These are phyloP conservation scores for Aspergillus thermomutatus DNA, from an alignment of 2,329 filamentous ascomycete genomes.

Conservation along the genomic window DNA sequence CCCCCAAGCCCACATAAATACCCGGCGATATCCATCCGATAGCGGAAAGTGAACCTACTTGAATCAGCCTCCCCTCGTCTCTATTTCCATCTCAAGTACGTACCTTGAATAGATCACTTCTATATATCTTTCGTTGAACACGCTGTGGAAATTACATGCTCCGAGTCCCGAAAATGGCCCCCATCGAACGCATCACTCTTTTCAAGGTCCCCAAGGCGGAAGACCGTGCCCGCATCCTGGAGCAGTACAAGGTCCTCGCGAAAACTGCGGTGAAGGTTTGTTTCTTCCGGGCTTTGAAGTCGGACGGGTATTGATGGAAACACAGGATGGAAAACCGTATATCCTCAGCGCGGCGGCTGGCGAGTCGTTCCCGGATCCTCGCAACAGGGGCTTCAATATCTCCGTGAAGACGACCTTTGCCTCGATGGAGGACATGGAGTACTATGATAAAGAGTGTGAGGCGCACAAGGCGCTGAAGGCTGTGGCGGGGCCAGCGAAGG, in stretches of 20 bases:
- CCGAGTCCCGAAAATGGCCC: constrained; percentile 26
- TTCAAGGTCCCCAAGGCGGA: constrained; percentile 52
- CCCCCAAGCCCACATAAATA: not conserved
- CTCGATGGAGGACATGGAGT: constrained; percentile 65
- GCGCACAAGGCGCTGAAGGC: constrained; percentile 52
- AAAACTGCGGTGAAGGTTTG: constrained; percentile 45
- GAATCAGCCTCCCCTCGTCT: not conserved
- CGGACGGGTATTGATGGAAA: not conserved
- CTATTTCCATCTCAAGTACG: not conserved
- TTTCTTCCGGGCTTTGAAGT: not conserved
- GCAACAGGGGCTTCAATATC: constrained; percentile 64
- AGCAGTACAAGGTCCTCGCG: constrained; percentile 43
- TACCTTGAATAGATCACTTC: too few relatives aligned
- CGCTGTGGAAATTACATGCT: not conserved
- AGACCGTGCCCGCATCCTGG: constrained; percentile 43
- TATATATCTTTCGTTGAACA: too few relatives aligned
- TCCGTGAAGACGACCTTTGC: constrained; percentile 62
- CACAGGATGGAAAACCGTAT: constrained; percentile 67
- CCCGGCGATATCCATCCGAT: not conserved
- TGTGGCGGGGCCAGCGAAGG: constrained; percentile 27
- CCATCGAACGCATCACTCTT: constrained; percentile 50
- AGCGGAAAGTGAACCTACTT: not conserved
- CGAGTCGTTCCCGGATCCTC: constrained; percentile 54
- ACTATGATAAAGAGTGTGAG: constrained; percentile 61
- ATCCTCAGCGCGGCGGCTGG: constrained; percentile 59